Percentiles rank a stretch among this genome's conserved stretches.
phyloP scores from a whole-genome alignment of 345 rosid species.

The Lumnitzera littorea region DNA sequence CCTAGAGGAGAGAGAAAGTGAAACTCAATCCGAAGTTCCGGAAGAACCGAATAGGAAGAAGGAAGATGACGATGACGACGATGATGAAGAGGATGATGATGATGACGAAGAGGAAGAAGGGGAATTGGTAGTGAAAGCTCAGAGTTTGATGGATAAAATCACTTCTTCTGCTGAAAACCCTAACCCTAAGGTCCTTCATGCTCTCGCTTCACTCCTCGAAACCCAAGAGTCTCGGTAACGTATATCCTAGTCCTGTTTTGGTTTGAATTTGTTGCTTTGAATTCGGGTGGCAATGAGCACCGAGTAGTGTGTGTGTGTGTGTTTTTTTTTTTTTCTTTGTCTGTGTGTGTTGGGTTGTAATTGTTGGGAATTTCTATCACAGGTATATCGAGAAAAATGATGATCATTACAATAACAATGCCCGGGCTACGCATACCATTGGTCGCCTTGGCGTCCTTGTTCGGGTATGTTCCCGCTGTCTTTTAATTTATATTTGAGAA shows the following conservation, averaged over 20 bases:
- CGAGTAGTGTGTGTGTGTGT: background rate
- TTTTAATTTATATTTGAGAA: background rate
- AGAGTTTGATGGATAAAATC: slow-evolving; percentile 67
- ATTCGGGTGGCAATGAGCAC: background rate
- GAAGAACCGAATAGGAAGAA: no score
- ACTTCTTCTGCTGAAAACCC: slow-evolving; percentile 73
- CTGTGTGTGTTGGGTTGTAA: no score
- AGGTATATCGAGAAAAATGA: slow-evolving; percentile 49
- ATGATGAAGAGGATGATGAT: no score
- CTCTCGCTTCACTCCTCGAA: slow-evolving; percentile 77
- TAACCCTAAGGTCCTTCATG: slow-evolving; percentile 62
- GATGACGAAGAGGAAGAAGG: slow-evolving; percentile 36
- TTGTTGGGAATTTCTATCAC: slow-evolving; percentile 2
- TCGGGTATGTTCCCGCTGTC: slow-evolving; percentile 38
- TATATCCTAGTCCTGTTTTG: background rate
- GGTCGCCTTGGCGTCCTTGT: slow-evolving; percentile 74
- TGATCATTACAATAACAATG: slow-evolving; percentile 44
- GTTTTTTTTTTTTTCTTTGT: no score
- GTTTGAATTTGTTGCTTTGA: background rate
- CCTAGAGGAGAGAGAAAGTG: no score
- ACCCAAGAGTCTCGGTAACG: slow-evolving; percentile 69
- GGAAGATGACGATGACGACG: no score
- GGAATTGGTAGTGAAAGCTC: slow-evolving; percentile 61
- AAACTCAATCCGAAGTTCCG: no score
- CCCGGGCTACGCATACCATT: slow-evolving; percentile 64